Evolutionary conservation across 108 stramenopile genomes (phyloP).

Genomic region (Cyclotella baltica): DNA sequence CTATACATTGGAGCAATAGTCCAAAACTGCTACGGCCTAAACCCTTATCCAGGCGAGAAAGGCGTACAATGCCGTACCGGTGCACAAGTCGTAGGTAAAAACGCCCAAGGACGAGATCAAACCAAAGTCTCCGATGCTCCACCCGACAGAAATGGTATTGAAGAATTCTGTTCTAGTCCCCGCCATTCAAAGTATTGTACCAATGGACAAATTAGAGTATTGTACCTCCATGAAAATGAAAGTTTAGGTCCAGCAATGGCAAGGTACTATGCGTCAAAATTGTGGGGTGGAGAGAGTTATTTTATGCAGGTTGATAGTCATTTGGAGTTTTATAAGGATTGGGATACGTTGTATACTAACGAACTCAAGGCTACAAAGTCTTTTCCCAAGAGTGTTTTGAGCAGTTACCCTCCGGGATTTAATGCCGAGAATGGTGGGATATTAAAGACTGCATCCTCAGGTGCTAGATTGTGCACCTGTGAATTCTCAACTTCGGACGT

Average conservation of each 20-base stretch:
- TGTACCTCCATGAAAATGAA: conserved; percentile 91
- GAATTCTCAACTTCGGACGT: conserved; percentile 64
- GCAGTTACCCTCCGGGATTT: conserved; percentile 88
- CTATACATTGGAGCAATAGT: conserved; percentile 87
- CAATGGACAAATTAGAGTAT: conserved; percentile 76
- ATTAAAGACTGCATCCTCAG: conserved; percentile 28
- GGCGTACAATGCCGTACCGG: conserved; percentile 80
- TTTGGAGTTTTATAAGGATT: conserved; percentile 74
- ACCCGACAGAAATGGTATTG: conserved; percentile 81
- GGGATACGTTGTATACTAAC: conserved; percentile 82
- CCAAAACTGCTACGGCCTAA: conserved; percentile 92
- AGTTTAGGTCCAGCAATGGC: conserved; percentile 92
- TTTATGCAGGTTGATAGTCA: conserved; percentile 95
- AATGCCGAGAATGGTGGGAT: conserved; percentile 24
- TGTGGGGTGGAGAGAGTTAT: conserved; percentile 93
- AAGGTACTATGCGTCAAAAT: conserved; percentile 88
- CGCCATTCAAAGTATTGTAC: conserved; percentile 64
- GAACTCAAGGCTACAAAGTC: conserved; percentile 65
- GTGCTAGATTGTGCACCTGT: conserved; percentile 72
- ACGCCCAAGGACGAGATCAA: conserved; percentile 51
- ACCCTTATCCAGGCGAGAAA: conserved; percentile 44
- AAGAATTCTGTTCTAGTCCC: conserved; percentile 71
- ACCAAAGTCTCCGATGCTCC: conserved; percentile 76
- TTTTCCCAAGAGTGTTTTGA: conserved; percentile 78
- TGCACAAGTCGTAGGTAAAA: conserved; percentile 74